Evolutionary conservation across 441 rosid genomes (phyloP).

Genomic region (Euphorbia schlechtendalii): DNA sequence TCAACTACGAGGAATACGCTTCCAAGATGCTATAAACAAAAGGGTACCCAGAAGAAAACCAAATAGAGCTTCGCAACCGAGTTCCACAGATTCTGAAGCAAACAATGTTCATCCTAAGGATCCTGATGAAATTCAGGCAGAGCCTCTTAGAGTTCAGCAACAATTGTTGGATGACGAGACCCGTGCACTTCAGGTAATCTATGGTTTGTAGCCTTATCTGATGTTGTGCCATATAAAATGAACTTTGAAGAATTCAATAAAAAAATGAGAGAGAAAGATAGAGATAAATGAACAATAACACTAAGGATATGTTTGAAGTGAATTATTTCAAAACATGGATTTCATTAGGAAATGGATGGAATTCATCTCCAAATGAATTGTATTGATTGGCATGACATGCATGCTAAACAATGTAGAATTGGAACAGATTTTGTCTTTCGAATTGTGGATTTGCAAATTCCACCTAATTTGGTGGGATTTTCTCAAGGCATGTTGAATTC

Average conservation of each 20-base stretch:
- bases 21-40: slow-evolving; percentile 78
- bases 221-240: not conserved
- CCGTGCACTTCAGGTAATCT: slow-evolving; percentile 78
- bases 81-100: slow-evolving; percentile 29
- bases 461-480: too few species aligned
- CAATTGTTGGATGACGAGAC: slow-evolving; percentile 89
- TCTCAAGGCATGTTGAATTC: too few species aligned
- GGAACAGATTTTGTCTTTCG: too few species aligned
- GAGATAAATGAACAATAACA: too few species aligned
- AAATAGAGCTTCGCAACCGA: slow-evolving; percentile 37
- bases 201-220: not conserved
- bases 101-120: slow-evolving; percentile 34
- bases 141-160: slow-evolving; percentile 54
- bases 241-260: not conserved
- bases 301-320: too few species aligned
- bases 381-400: too few species aligned
- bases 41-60: slow-evolving; percentile 76
- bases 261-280: not conserved
- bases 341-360: too few species aligned
- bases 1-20: slow-evolving; percentile 83
- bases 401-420: too few species aligned
- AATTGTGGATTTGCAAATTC: too few species aligned
- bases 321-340: too few species aligned
- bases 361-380: too few species aligned
- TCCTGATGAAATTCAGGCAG: slow-evolving; percentile 42